Conservation (phyloP, 2,329 filamentous ascomycete genomes). For the Monilinia polystroma region DNA sequence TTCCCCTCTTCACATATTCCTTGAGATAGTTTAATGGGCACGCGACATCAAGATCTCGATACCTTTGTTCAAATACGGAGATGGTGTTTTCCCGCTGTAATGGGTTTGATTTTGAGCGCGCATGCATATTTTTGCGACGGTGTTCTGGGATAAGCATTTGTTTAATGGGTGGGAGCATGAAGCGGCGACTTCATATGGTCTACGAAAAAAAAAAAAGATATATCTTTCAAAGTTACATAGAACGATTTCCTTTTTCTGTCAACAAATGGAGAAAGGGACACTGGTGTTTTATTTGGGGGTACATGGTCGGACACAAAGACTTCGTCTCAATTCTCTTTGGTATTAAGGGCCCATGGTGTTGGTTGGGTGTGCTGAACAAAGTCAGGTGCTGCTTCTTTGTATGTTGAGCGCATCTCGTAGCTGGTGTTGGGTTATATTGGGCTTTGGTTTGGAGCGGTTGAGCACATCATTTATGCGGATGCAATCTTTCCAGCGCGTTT, state of each 20-base stretch:
- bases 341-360: slow-evolving; percentile 34
- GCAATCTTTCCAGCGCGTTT: slow-evolving; percentile 33
- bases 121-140: slow-evolving; percentile 40
- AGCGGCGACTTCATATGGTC: slow-evolving; percentile 41
- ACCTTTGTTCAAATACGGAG: slow-evolving; percentile 39
- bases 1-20: slow-evolving; percentile 33
- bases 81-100: slow-evolving; percentile 36
- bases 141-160: slow-evolving; percentile 40
- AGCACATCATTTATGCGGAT: slow-evolving; percentile 30
- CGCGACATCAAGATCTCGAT: slow-evolving; percentile 40
- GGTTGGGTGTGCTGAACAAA: slow-evolving; percentile 34
- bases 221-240: slow-evolving; percentile 38
- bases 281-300: slow-evolving; percentile 36
- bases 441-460: slow-evolving; percentile 34
- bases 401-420: slow-evolving; percentile 31
- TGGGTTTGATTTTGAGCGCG: slow-evolving; percentile 39
- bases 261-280: slow-evolving; percentile 30
- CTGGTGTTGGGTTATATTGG: slow-evolving; percentile 26
- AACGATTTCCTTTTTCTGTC: slow-evolving; percentile 39
- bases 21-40: slow-evolving; percentile 37
- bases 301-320: slow-evolving; percentile 37
- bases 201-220: slow-evolving; percentile 39
- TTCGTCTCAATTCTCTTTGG: slow-evolving; percentile 35
- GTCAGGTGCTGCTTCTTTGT: slow-evolving; percentile 33
- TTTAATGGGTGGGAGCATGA: slow-evolving; percentile 37